Conservation (phyloP, 176 grass and related monocot genomes). For the Hordeum marinum region DNA sequence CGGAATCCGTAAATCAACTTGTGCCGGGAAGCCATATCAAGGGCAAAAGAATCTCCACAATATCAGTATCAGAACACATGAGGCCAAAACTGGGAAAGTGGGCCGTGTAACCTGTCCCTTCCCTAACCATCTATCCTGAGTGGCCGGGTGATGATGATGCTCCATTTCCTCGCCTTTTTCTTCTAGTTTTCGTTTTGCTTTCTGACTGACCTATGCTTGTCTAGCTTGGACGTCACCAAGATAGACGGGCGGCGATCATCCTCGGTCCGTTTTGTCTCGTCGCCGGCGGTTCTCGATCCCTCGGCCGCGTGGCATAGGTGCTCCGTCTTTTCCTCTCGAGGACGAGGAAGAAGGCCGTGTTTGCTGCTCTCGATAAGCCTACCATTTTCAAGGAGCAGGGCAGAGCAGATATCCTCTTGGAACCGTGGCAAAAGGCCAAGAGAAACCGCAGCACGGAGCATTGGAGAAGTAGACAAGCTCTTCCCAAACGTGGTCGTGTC, state of each 20-base stretch:
- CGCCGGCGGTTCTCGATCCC: neutral
- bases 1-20: neutral
- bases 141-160: conserved; percentile 10
- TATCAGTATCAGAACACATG: neutral
- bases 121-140: neutral
- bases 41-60: neutral
- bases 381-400: neutral
- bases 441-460: neutral
- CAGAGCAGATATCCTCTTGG: neutral
- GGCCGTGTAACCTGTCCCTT: neutral
- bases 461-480: neutral
- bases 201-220: neutral
- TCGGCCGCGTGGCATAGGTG: conserved; percentile 1
- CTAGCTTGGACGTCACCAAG: conserved; percentile 26
- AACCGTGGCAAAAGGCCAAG: neutral
- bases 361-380: neutral
- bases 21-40: neutral
- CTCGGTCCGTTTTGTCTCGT: neutral
- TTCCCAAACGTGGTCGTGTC: neutral
- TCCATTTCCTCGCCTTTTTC: neutral
- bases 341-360: neutral
- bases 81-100: conserved; percentile 30
- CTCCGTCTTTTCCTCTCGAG: neutral
- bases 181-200: neutral
- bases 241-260: conserved; percentile 32